phyloP scores from a whole-genome alignment of 2,329 filamentous ascomycete genomes.

The Hansfordia pulvinata region DNA sequence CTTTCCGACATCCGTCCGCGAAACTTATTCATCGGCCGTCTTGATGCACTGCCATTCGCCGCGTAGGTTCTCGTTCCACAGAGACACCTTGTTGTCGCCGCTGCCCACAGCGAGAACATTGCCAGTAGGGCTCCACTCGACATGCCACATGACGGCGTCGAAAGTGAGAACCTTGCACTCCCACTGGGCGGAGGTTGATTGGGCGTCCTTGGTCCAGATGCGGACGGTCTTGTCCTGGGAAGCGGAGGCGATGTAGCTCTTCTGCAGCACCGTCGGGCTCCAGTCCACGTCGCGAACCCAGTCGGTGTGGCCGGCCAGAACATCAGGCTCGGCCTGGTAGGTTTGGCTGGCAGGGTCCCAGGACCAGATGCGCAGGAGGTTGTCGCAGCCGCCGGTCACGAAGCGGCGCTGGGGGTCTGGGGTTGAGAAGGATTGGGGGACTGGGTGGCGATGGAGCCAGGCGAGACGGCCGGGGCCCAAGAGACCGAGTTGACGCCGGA shows the following conservation, averaged over 20 bases:
- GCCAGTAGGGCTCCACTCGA: slow-evolving; percentile 94
- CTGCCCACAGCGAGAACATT: slow-evolving; percentile 92
- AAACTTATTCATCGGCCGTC: slow-evolving; percentile 90
- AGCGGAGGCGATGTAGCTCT: slow-evolving; percentile 91
- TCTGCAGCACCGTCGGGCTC: slow-evolving; percentile 88
- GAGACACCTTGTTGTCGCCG: slow-evolving; percentile 87
- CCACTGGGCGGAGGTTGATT: slow-evolving; percentile 61
- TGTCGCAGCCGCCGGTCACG: slow-evolving; percentile 91
- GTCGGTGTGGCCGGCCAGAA: slow-evolving; percentile 73
- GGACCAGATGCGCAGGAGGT: slow-evolving; percentile 84
- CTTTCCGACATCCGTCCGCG: too few relatives aligned
- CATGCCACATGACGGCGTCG: slow-evolving; percentile 83
- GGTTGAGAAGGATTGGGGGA: slow-evolving; percentile 48
- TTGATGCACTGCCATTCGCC: slow-evolving; percentile 97
- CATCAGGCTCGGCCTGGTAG: slow-evolving; percentile 48
- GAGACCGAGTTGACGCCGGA: slow-evolving; percentile 91
- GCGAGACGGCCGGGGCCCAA: slow-evolving; percentile 78
- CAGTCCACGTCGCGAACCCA: slow-evolving; percentile 98
- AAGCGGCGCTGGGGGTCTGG: slow-evolving; percentile 60
- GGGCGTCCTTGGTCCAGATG: slow-evolving; percentile 80
- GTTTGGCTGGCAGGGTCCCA: slow-evolving; percentile 51
- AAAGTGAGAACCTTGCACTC: slow-evolving; percentile 75
- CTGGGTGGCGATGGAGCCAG: slow-evolving; percentile 76
- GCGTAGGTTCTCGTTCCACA: slow-evolving; percentile 97
- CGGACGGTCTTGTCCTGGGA: slow-evolving; percentile 94